Percentiles rank a stretch among this genome's conserved stretches.
These are phyloP conservation scores for Neurospora sp. DNA, from an alignment of 2,329 filamentous ascomycete species.

Conservation along the genomic window DNA sequence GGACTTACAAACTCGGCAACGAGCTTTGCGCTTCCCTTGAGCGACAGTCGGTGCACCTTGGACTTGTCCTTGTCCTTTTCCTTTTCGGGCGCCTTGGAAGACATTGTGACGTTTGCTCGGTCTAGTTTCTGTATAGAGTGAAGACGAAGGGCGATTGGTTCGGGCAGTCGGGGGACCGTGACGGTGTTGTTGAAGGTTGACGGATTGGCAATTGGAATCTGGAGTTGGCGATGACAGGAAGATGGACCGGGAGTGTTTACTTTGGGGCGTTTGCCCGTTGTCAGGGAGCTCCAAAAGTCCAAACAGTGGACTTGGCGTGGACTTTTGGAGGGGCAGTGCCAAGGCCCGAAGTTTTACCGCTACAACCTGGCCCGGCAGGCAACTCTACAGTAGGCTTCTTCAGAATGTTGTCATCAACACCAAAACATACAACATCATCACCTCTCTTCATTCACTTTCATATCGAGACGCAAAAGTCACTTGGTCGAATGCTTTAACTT, in stretches of 20 bases:
- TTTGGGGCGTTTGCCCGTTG: not conserved
- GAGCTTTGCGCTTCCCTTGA: constrained; percentile 75
- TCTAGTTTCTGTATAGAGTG: not conserved
- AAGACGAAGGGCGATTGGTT: not conserved
- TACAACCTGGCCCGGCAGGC: not conserved
- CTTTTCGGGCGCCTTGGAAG: not conserved
- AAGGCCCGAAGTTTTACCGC: not conserved
- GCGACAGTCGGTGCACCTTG: constrained; percentile 88
- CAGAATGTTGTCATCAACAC: not conserved
- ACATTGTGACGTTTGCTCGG: not conserved
- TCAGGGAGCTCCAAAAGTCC: not conserved
- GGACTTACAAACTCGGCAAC: constrained; percentile 92
- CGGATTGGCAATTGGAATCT: not conserved
- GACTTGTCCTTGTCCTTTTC: constrained; percentile 56
- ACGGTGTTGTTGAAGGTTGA: not conserved
- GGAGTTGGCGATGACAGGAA: not conserved
- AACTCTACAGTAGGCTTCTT: not conserved
- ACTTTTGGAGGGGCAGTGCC: not conserved
- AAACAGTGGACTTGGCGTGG: not conserved
- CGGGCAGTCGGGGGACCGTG: not conserved
- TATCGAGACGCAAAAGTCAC: not conserved
- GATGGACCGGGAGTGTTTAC: not conserved
- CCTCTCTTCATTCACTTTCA: not conserved
- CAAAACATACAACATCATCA: not conserved
- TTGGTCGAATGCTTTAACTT: not conserved